phyloP scores from a whole-genome alignment of 257 asterid genomes.

The Solanum corneliomulleri region DNA sequence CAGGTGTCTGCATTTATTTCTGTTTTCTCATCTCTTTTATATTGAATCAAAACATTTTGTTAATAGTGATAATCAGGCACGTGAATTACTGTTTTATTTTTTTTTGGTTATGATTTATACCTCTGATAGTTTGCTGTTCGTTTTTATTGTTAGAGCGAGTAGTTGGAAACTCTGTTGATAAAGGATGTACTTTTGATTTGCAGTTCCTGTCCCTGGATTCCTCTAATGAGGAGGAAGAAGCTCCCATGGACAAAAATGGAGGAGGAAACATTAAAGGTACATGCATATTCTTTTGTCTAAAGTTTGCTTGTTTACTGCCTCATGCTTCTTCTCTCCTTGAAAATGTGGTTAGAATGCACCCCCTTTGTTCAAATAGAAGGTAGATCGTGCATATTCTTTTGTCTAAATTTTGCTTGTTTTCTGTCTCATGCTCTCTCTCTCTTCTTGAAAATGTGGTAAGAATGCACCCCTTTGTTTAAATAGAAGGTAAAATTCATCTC shows the following conservation, averaged over 20 bases:
- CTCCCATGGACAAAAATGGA: conserved; percentile 50
- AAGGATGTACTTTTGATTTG: neutral
- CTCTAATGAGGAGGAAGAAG: conserved; percentile 27
- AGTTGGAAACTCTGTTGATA: neutral
- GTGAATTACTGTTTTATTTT: neutral
- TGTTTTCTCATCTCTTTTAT: neutral
- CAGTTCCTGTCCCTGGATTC: conserved; percentile 32
- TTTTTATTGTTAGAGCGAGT: neutral
- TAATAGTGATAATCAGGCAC: neutral
- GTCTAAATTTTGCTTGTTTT: neutral
- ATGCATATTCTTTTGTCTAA: neutral
- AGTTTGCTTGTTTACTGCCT: neutral
- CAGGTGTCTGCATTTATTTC: neutral
- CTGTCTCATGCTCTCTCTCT: neutral
- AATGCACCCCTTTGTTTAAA: neutral
- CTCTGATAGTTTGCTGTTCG: neutral
- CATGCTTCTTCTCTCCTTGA: neutral
- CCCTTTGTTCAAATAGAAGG: neutral
- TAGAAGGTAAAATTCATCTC: neutral
- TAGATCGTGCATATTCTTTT: neutral
- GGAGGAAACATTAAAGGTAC: conserved; percentile 55
- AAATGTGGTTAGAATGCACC: neutral
- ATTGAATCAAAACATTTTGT: neutral
- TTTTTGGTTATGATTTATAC: neutral
- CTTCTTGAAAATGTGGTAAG: neutral